Evolutionary conservation across 768 basidiomycete species (phyloP), one percentile per base, ranked within the genome.

Genomic region (Scleroderma bovista): DNA sequence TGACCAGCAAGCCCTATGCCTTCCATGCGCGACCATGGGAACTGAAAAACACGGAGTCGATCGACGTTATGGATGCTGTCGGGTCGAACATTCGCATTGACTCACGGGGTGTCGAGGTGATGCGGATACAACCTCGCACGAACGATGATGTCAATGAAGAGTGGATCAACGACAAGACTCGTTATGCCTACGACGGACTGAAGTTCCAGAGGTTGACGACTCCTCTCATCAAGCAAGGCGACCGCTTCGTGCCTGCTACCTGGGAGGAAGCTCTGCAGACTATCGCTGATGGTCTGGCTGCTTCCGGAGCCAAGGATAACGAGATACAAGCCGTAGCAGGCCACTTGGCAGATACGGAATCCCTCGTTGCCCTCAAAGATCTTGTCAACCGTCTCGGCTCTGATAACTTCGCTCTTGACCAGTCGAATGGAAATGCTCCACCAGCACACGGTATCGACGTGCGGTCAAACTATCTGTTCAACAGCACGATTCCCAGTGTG

Each of bases 111-210:
- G 87, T 95, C 5, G 83, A 91, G 66, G 95, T 98, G 55, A 98
- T 98, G 94, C 86, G 96, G 44, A 79, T 99, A 58, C 93, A 96
- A 63, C 96, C 96, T 1, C 81, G 88, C 61, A 89, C 91, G 44
- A 98, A 97, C 65, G 96, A 98, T 68, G 90, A 96, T 57, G 85
- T 99, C 56, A 99, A 99, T 68, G 96, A 99, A 74, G 96, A 99
- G 69, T 98, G 96, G 96, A 95, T 99, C 67, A 93, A 80, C 68
- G 96, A 99, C 78, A 99, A 99, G 79, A 93, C 95, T 2, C 88
- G 96, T 50, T 93, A 93, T 67, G 89, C 95, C 1, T 88, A 93
- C 67, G 96, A 99, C 60, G 96, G 96, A 10, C 79, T 99, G 29
- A 83, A 83, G 61, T 95, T 92, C 77, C 96, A 99, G 68, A 87